Conservation (phyloP, 169 alveolate species). For the Hepatocystis sp. region DNA sequence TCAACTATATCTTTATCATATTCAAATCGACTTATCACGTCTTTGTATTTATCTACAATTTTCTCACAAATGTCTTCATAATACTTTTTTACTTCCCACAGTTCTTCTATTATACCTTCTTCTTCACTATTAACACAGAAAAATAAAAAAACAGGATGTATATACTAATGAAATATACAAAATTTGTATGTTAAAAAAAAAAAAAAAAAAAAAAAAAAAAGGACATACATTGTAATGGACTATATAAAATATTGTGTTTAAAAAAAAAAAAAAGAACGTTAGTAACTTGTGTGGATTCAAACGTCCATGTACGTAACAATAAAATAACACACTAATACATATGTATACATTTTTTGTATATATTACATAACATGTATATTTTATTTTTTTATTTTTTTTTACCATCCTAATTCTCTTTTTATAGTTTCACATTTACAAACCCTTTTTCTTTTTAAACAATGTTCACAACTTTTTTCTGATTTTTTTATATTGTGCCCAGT, state of each 20-base stretch:
- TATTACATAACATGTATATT: no score
- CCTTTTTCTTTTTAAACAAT: constrained; percentile 59
- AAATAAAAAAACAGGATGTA: neutral
- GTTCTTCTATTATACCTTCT: constrained; percentile 5
- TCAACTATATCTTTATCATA: constrained; percentile 66
- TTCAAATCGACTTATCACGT: constrained; percentile 51
- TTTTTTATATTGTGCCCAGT: constrained; percentile 39
- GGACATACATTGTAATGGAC: no score
- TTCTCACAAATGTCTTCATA: constrained; percentile 72
- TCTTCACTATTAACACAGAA: constrained; percentile 25
- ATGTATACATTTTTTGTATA: no score
- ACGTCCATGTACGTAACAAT: no score
- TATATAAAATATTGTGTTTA: no score
- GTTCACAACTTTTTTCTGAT: constrained; percentile 50
- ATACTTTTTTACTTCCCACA: constrained; percentile 19
- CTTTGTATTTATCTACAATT: constrained; percentile 66
- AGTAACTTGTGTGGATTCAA: no score
- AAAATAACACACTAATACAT: no score
- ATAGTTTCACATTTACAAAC: constrained; percentile 71
- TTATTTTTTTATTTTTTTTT: neutral
- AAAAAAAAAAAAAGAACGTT: no score
- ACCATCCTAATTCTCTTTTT: constrained; percentile 71
- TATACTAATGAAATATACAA: no score
- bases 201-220: no score
- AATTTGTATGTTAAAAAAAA: no score